Base-by-base conservation (phyloP, 169 alveolate genomes). In the Theileria sp. region DNA sequence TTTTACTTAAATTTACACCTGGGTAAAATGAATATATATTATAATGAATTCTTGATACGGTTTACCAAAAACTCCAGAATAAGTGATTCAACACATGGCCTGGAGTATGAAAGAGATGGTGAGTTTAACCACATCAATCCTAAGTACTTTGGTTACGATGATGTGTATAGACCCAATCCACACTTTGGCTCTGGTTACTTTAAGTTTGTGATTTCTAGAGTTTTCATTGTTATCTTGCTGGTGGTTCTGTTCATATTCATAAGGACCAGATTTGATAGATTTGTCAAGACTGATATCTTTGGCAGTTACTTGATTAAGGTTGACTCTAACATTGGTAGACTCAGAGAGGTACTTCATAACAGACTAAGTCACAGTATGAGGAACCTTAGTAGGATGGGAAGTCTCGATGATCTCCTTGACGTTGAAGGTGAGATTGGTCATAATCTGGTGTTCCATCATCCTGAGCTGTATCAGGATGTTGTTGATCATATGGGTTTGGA, bases 211-310 rank as follows among this genome's bases (percentile, higher is more conserved):
- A 9, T 58, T 21, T 6, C 28, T 15, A 58, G 67, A 58, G 67
- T 19, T 0, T 25, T 58, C 67, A 25, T 15, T 19, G 67, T 58
- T 15, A 21, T 58, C 13, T 0, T 25, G 3, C 26, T 58, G 67
- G 19, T 25, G 67, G 10, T 58, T 58, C 10, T 58, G 67, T 58
- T 58, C 67, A 58, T 58, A 25, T 58, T 58, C 67, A 58, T 58
- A 25, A 58, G 67, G 67, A 58, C 34, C 5, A 9, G 67, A 25
- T 58, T 58, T 25, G 67, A 58, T 8, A 58, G 67, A 21, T 58
- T 21, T 25, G 36, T 58, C 36, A 25, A 25, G 4, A 8, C 34
- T 19, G 67, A 58, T 58, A 58, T 58, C 26, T 21, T 25, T 21
- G 67, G 28, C 12, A 17, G 28, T 3, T 19, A 25, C 12, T 21